These are phyloP conservation scores for Cubamyces sp. DNA, from an alignment of 768 basidiomycete genomes.

Conservation along the genomic window DNA sequence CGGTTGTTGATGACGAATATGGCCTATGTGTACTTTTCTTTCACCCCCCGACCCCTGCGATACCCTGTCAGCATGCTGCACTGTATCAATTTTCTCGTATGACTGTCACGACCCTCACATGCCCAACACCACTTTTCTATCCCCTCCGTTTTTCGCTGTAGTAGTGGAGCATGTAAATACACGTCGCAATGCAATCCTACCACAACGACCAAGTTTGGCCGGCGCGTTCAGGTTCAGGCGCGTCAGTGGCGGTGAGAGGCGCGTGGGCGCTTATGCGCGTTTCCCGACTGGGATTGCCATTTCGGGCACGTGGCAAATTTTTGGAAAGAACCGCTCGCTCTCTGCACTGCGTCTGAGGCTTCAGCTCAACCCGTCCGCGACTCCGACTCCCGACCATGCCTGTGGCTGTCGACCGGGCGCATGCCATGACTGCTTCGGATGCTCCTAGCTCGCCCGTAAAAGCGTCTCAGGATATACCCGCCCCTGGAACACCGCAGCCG, in stretches of 20 bases:
- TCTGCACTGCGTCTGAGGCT: constrained; percentile 6
- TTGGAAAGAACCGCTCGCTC: constrained; percentile 26
- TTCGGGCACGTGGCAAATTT: constrained; percentile 35
- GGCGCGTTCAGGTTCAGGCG: no score
- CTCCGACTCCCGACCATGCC: constrained; percentile 30
- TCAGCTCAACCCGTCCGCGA: background rate
- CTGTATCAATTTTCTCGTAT: constrained; percentile 13
- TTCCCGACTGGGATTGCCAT: constrained; percentile 23
- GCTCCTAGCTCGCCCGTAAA: constrained; percentile 42
- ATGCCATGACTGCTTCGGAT: constrained; percentile 33
- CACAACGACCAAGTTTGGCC: background rate
- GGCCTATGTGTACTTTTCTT: constrained; percentile 12
- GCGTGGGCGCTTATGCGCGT: constrained; percentile 6
- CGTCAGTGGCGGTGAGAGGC: background rate
- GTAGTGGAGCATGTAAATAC: constrained; percentile 23
- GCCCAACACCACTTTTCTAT: background rate
- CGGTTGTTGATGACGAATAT: constrained; percentile 12
- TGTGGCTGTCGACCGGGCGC: constrained; percentile 34
- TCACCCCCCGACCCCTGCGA: background rate
- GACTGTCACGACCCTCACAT: constrained; percentile 12
- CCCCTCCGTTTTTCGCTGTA: background rate
- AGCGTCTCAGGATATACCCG: constrained; percentile 38
- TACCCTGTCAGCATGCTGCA: constrained; percentile 16
- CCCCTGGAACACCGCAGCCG: constrained; percentile 25
- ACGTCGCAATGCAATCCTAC: constrained; percentile 19